Evolutionary conservation across 129 eudicot species (phyloP).

Genomic region (Chrysanthemum seticuspe): DNA sequence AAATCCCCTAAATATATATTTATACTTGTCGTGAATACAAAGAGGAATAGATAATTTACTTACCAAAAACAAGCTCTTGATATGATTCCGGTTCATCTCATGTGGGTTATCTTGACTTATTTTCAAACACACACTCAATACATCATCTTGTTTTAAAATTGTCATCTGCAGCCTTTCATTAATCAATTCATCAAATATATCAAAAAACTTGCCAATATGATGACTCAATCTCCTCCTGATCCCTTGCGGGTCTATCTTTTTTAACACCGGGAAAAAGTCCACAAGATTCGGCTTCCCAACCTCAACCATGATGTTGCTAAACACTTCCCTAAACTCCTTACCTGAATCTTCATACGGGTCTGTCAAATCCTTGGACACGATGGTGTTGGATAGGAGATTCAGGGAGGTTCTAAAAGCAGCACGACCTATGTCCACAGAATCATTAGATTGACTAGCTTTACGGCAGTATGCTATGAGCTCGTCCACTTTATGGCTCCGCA

Average conservation of each 20-base stretch:
- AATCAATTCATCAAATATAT: slow-evolving; percentile 11
- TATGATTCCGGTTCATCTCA: slow-evolving; percentile 7
- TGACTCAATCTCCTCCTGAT: slow-evolving; percentile 11
- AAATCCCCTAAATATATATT: no score
- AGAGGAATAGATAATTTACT: neutral
- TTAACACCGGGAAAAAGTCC: slow-evolving; percentile 38
- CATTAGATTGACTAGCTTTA: slow-evolving; percentile 7
- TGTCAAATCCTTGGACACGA: slow-evolving; percentile 36
- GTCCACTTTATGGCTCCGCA: slow-evolving; percentile 28
- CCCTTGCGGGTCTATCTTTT: slow-evolving; percentile 27
- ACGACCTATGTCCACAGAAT: slow-evolving; percentile 49
- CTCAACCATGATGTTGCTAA: slow-evolving; percentile 24
- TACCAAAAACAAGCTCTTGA: slow-evolving; percentile 29
- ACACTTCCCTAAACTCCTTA: slow-evolving; percentile 32
- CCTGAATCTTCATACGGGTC: slow-evolving; percentile 35
- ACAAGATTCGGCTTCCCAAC: slow-evolving; percentile 32
- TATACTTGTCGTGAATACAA: neutral
- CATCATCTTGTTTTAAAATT: slow-evolving; percentile 11
- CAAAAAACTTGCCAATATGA: slow-evolving; percentile 18
- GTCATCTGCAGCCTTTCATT: slow-evolving; percentile 13
- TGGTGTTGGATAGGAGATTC: slow-evolving; percentile 40
- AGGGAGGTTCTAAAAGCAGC: slow-evolving; percentile 46
- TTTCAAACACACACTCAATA: slow-evolving; percentile 22
- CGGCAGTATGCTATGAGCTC: slow-evolving; percentile 27
- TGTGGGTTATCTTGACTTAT: slow-evolving; percentile 18